Percentiles rank a stretch among this genome's conserved stretches.
Conservation (phyloP, 805 yeast genomes). For the Diddensiella santjacobensis region DNA sequence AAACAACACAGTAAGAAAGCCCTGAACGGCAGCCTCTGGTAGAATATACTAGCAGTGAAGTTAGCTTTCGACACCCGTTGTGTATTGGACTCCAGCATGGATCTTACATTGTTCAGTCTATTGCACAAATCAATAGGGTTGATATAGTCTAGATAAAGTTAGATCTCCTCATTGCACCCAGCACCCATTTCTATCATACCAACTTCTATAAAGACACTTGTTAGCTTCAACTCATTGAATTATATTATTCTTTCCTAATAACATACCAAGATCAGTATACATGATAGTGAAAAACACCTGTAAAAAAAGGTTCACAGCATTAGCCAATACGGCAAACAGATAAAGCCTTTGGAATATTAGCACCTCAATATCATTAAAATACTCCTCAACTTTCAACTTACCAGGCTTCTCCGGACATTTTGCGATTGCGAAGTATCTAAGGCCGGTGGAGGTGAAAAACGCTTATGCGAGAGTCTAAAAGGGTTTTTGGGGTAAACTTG, state of each 20-base stretch:
- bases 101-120: slow-evolving; percentile 60
- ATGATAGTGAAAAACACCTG: slow-evolving; percentile 94
- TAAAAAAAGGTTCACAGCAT: slow-evolving; percentile 81
- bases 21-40: slow-evolving; percentile 85
- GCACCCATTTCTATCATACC: slow-evolving; percentile 9
- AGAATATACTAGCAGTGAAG: slow-evolving; percentile 62
- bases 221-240: slow-evolving; percentile 6
- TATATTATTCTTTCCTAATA: not conserved
- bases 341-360: slow-evolving; percentile 27
- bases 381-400: no score
- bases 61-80: not conserved
- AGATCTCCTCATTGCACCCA: not conserved
- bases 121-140: slow-evolving; percentile 96
- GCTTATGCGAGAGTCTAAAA: no score
- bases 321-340: slow-evolving; percentile 63
- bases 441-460: not conserved
- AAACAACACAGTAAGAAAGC: slow-evolving; percentile 59
- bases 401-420: slow-evolving; percentile 49
- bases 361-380: not conserved
- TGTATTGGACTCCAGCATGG: not conserved
- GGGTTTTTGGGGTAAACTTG: no score
- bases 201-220: slow-evolving; percentile 10
- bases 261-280: slow-evolving; percentile 78
- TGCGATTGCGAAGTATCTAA: slow-evolving; percentile 4
- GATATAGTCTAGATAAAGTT: slow-evolving; percentile 71